Percentiles rank a stretch among this genome's conserved stretches.
Conservation (phyloP, 2,329 filamentous ascomycete species). For the Elsinoe perseae region DNA sequence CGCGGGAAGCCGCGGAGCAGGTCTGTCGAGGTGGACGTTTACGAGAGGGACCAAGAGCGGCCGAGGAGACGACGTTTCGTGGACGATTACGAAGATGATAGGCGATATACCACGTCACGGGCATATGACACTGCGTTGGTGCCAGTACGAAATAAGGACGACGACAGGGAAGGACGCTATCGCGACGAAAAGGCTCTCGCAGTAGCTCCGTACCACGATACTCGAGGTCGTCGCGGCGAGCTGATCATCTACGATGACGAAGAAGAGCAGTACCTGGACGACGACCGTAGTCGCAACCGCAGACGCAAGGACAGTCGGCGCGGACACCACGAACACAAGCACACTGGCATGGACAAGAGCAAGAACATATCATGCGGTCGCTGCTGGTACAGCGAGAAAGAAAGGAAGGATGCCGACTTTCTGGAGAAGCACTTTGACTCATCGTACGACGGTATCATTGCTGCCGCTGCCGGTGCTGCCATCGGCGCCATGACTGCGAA, state of each 20-base stretch:
- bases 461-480: constrained; percentile 22
- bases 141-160: background rate
- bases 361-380: constrained; percentile 13
- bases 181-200: background rate
- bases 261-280: background rate
- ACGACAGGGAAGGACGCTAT: background rate
- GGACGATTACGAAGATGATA: constrained; percentile 5
- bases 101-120: background rate
- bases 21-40: background rate
- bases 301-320: background rate
- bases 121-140: constrained; percentile 3
- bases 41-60: background rate
- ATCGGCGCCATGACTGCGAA: constrained; percentile 22
- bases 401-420: constrained; percentile 21
- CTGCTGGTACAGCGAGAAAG: constrained; percentile 20
- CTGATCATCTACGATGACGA: constrained; percentile 10
- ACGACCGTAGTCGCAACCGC: background rate
- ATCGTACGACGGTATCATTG: constrained; percentile 23
- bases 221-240: background rate
- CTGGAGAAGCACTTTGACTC: constrained; percentile 22
- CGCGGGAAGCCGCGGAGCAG: background rate
- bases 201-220: constrained; percentile 2
- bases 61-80: background rate
- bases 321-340: background rate
- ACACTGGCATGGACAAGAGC: constrained; percentile 7